Conservation (phyloP, 2,329 filamentous ascomycete genomes). For the Neurospora sp. region DNA sequence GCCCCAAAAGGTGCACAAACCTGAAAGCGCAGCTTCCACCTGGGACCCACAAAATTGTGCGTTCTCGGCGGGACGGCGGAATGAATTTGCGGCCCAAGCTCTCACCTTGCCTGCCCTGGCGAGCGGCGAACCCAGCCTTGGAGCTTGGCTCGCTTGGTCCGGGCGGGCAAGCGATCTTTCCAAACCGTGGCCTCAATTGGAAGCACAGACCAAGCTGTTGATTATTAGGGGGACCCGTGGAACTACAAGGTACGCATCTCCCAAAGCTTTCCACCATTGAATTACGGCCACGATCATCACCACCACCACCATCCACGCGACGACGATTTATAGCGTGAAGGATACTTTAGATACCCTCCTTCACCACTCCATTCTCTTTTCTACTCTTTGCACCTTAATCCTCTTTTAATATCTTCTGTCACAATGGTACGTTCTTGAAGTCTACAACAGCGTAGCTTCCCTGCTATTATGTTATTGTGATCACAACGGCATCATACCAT, state of each 20-base stretch:
- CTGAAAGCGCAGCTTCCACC: not conserved
- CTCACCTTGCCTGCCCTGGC: not conserved
- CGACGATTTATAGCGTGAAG: not conserved
- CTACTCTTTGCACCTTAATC: conserved; percentile 9
- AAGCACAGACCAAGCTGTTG: conserved; percentile 25
- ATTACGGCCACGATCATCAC: conserved; percentile 20
- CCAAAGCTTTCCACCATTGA: conserved; percentile 22
- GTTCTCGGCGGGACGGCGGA: conserved; percentile 4
- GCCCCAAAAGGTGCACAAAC: not conserved
- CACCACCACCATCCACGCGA: conserved; percentile 9
- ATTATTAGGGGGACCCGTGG: conserved; percentile 20
- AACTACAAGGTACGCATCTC: conserved; percentile 20
- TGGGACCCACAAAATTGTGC: not conserved
- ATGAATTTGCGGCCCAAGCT: conserved; percentile 12
- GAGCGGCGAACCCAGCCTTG: conserved; percentile 3
- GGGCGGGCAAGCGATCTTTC: conserved; percentile 10
- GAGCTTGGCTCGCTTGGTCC: not conserved
- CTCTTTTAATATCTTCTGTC: conserved; percentile 9
- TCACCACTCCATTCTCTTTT: conserved; percentile 9
- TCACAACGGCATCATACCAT: not conserved
- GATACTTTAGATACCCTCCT: not conserved
- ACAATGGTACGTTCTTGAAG: conserved; percentile 11
- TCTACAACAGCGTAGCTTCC: not conserved
- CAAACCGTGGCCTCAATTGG: conserved; percentile 31
- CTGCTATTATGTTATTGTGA: not conserved